Evolutionary conservation across 169 alveolate genomes (phyloP), one percentile per base, ranked within the genome.

Genomic region (Eimeria acervulina): DNA sequence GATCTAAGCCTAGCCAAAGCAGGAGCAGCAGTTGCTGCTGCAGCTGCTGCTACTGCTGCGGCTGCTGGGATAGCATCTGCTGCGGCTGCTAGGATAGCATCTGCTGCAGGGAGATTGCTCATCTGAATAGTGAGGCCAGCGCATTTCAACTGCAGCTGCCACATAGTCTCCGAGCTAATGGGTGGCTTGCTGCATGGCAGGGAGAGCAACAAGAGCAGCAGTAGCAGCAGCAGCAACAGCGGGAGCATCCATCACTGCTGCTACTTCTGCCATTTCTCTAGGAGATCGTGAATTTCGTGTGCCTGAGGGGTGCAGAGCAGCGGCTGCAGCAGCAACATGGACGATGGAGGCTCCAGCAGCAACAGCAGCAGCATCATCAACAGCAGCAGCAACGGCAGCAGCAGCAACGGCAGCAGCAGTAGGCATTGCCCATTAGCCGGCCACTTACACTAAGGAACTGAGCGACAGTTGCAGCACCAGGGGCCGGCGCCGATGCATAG

Each of bases 401-500:
- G 83, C 66, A 42, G 38, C 40, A 2, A 12, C 19, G 42, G 17
- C 63, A 40, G n/a, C 36, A 78, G 38, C 88, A 44, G 8, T 15
- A 33, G 47, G 1, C 83, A 70, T 4, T 33, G 3, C 10, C 5
- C n/a, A 70, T 23, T 38, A 38, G 31, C n/a, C 21, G 51, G 83
- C 13, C 80, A 12, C 42, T 33, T n/a, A 68, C 80, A 33, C 19
- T 15, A 19, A 33, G n/a, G 83, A 33, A 28, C 26, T 23, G 47
- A 23, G n/a, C 83, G 51, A 28, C 83, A 33, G 83, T 51, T 70
- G 51, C 83, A 44, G 40, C 88, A 19, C 66, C 88, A 40, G 51
- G 51, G 66, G 88, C 83, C 36, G 88, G 28, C 38, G 36, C 88
- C 44, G 59, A 78, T 78, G 88, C 88, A 33, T 15, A 40, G 28